Conservation (phyloP, 129 eudicot species). For the Arctium minus region DNA sequence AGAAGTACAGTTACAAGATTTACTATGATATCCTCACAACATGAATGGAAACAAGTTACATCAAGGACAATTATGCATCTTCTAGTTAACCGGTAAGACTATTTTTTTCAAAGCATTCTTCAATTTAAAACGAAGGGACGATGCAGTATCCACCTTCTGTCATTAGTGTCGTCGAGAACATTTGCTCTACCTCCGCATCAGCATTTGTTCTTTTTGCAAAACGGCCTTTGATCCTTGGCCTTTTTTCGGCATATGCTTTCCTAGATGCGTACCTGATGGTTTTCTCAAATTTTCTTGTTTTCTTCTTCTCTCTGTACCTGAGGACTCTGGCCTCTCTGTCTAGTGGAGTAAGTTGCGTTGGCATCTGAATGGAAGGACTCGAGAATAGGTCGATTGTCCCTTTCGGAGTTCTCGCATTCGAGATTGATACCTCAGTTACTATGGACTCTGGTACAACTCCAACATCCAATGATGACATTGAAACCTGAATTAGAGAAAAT, state of each 20-base stretch:
- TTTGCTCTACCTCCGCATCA: slow-evolving; percentile 65
- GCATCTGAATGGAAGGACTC: slow-evolving; percentile 44
- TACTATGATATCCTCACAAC: slow-evolving; percentile 21
- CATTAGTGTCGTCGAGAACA: slow-evolving; percentile 51
- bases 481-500: slow-evolving; percentile 34
- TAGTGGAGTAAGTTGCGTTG: slow-evolving; percentile 53
- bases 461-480: slow-evolving; percentile 61
- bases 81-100: slow-evolving; percentile 12
- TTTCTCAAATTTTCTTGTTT: slow-evolving; percentile 85
- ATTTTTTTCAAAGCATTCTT: neutral
- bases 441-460: slow-evolving; percentile 67
- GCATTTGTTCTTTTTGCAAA: slow-evolving; percentile 75
- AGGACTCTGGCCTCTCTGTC: slow-evolving; percentile 90
- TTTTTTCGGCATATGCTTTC: slow-evolving; percentile 93
- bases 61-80: slow-evolving; percentile 21
- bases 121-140: slow-evolving; percentile 58
- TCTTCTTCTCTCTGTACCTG: slow-evolving; percentile 92
- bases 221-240: slow-evolving; percentile 96
- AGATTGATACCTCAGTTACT: slow-evolving; percentile 31
- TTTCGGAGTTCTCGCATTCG: slow-evolving; percentile 45
- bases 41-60: slow-evolving; percentile 26
- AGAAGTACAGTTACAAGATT: slow-evolving; percentile 26
- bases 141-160: slow-evolving; percentile 56
- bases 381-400: slow-evolving; percentile 70
- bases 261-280: slow-evolving; percentile 94